Conservation (phyloP, 768 basidiomycete species). For the Auricularia heimuer region DNA sequence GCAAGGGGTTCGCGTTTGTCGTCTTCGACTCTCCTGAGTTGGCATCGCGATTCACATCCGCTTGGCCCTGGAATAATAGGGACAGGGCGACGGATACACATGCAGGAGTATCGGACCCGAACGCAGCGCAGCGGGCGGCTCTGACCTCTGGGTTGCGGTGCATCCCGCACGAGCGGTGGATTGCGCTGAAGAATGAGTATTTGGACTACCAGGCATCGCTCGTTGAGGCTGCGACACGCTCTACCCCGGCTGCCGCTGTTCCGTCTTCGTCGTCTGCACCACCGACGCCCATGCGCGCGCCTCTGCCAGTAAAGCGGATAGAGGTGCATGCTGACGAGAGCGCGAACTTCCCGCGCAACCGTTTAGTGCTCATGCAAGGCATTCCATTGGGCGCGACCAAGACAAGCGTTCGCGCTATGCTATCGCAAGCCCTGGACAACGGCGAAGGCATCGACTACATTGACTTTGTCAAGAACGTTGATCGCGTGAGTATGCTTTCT, state of each 20-base stretch:
- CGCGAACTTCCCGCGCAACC: constrained; percentile 42
- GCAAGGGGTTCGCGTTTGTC: constrained; percentile 70
- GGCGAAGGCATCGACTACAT: constrained; percentile 56
- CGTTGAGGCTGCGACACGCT: constrained; percentile 27
- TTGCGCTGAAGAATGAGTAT: constrained; percentile 57
- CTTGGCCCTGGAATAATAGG: constrained; percentile 54
- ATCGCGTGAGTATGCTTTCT: constrained; percentile 39
- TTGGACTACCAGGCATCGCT: constrained; percentile 50
- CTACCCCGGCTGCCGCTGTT: background rate
- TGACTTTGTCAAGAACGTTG: constrained; percentile 70
- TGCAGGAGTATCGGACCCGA: background rate
- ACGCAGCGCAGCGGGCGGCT: constrained; percentile 5
- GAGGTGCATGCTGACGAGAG: background rate
- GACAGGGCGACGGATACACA: background rate
- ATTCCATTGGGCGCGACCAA: constrained; percentile 72
- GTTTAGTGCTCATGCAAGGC: constrained; percentile 62
- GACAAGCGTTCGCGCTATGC: constrained; percentile 58
- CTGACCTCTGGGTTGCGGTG: constrained; percentile 49
- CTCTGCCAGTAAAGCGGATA: too few species aligned
- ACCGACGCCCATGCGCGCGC: too few species aligned
- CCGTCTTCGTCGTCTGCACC: too few species aligned
- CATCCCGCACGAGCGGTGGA: constrained; percentile 52
- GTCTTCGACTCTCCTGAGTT: constrained; percentile 36
- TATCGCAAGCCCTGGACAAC: constrained; percentile 33
- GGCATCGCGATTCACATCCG: constrained; percentile 30